phyloP scores from a whole-genome alignment of 2,329 filamentous ascomycete species.

The Colletotrichum filicis region DNA sequence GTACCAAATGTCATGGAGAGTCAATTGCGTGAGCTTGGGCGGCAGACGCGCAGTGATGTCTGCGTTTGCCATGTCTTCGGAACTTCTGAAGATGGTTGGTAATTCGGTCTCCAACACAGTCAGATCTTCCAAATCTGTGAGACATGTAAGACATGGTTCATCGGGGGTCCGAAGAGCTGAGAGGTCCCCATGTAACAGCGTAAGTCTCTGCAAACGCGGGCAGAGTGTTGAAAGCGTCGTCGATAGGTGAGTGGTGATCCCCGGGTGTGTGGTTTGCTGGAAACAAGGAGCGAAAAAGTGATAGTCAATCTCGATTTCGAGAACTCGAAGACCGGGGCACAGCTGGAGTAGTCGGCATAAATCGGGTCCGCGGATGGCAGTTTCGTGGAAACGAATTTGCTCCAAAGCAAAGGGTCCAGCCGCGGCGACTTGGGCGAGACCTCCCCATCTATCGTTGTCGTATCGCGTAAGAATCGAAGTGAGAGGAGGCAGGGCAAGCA shows the following conservation, averaged over 20 bases:
- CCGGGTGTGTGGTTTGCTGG: neutral
- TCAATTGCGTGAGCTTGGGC: neutral
- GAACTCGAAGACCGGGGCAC: neutral
- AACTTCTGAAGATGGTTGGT: neutral
- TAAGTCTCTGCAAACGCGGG: neutral
- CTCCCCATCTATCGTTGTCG: slow-evolving; percentile 1
- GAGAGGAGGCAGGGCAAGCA: slow-evolving; percentile 7
- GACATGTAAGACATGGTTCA: neutral
- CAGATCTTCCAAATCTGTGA: neutral
- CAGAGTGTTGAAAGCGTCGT: neutral
- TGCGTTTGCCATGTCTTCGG: neutral
- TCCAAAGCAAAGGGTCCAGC: neutral
- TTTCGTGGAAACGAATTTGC: neutral
- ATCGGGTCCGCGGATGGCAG: neutral
- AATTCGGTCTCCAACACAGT: neutral
- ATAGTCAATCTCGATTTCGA: neutral
- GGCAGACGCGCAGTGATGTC: neutral
- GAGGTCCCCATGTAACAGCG: neutral
- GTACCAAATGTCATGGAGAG: neutral
- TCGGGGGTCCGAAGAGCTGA: neutral
- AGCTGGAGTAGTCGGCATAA: neutral
- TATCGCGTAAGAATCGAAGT: neutral
- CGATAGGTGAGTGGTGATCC: neutral
- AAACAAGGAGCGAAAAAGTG: neutral
- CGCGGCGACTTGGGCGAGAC: neutral